A percentile compares a stretch with the other conserved stretches of the same genome.
These are phyloP conservation scores for Flaveria ramosissima DNA, from an alignment of 129 eudicot species.

Conservation along the genomic window DNA sequence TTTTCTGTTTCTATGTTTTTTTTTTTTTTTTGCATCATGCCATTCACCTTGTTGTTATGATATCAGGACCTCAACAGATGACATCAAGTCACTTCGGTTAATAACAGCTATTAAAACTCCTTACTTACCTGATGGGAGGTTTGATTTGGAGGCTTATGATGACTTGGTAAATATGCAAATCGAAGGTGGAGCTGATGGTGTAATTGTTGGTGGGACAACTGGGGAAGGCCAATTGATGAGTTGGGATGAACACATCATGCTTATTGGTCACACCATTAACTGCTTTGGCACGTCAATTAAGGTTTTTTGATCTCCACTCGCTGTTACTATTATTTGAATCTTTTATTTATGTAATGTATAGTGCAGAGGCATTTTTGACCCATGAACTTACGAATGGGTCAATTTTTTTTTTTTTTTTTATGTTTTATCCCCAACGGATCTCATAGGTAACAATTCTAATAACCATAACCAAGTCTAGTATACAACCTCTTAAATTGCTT, in stretches of 20 bases:
- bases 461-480: no score
- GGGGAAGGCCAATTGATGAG: conserved; percentile 77
- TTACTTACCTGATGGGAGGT: conserved; percentile 68
- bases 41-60: neutral
- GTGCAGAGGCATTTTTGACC: neutral
- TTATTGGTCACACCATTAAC: conserved; percentile 68
- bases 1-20: neutral
- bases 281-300: conserved; percentile 64
- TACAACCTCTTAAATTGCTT: neutral
- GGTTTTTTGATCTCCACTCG: conserved; percentile 30
- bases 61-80: conserved; percentile 59
- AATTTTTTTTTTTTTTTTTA: neutral
- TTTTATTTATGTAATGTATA: neutral
- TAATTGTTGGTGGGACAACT: conserved; percentile 69
- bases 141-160: conserved; percentile 71
- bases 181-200: conserved; percentile 56
- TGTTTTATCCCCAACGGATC: neutral
- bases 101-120: conserved; percentile 73
- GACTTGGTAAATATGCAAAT: conserved; percentile 65
- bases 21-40: neutral
- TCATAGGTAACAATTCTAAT: neutral
- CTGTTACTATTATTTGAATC: neutral
- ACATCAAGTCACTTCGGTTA: conserved; percentile 51
- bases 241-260: conserved; percentile 81
- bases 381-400: neutral